Evolutionary conservation across 345 rosid species (phyloP).

Genomic region (Citrus sp.): DNA sequence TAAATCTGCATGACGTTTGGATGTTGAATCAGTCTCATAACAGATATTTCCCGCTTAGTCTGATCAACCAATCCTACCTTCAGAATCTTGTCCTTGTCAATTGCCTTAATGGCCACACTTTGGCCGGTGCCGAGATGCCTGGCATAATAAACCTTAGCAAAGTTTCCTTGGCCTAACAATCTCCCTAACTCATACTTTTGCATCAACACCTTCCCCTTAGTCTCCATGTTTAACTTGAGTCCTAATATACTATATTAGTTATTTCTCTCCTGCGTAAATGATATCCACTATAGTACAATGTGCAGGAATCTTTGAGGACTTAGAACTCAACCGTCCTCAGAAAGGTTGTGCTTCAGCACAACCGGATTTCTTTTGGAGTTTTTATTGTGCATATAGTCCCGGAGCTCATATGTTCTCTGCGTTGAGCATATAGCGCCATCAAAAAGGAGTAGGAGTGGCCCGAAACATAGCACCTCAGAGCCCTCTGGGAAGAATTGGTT

Average conservation of each 20-base stretch:
- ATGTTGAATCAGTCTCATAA: conserved; percentile 37
- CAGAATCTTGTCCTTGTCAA: conserved; percentile 38
- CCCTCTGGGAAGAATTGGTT: conserved; percentile 21
- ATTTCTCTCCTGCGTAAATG: conserved; percentile 8
- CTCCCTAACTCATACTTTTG: conserved; percentile 39
- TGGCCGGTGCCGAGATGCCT: conserved; percentile 29
- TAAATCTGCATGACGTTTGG: conserved; percentile 40
- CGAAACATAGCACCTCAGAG: conserved; percentile 16
- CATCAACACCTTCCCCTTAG: conserved; percentile 33
- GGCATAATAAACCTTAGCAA: conserved; percentile 37
- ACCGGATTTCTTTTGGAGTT: conserved; percentile 14
- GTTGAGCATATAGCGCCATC: conserved; percentile 2
- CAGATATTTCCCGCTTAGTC: conserved; percentile 39
- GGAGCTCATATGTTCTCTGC: background rate
- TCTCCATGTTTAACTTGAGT: conserved; percentile 22
- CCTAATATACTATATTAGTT: conserved; percentile 7
- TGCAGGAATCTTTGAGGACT: conserved; percentile 10
- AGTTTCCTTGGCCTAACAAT: conserved; percentile 43
- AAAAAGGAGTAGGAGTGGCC: conserved; percentile 4
- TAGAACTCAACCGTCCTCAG: conserved; percentile 39
- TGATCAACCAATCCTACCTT: conserved; percentile 37
- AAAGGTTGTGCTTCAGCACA: conserved; percentile 23
- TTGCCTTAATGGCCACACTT: conserved; percentile 37
- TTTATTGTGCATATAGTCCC: conserved; percentile 11
- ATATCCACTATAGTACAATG: background rate